phyloP scores from a whole-genome alignment of 495 filamentous ascomycete genomes.

The Lineolata rhizophorae region DNA sequence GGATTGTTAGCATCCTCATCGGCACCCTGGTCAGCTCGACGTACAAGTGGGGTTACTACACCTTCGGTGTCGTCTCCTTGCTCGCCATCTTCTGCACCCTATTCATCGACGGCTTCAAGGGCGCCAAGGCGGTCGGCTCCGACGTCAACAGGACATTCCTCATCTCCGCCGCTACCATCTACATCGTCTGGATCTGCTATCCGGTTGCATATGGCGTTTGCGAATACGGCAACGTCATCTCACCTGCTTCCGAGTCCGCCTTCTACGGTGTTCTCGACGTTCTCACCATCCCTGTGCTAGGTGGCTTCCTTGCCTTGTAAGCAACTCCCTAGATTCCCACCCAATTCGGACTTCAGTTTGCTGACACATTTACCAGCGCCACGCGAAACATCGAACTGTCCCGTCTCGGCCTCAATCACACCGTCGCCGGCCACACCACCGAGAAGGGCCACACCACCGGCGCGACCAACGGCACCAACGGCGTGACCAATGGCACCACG shows the following conservation, averaged over 20 bases:
- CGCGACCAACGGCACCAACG: neutral
- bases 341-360: too few relatives aligned
- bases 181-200: conserved; percentile 43
- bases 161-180: conserved; percentile 25
- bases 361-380: too few relatives aligned
- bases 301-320: conserved; percentile 25
- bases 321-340: too few relatives aligned
- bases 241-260: conserved; percentile 37
- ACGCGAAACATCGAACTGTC: conserved; percentile 31
- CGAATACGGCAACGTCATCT: conserved; percentile 46
- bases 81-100: conserved; percentile 35
- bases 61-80: conserved; percentile 34
- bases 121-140: conserved; percentile 28
- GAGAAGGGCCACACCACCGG: neutral
- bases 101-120: conserved; percentile 26
- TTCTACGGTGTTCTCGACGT: conserved; percentile 52
- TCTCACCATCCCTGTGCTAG: conserved; percentile 33
- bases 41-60: conserved; percentile 50
- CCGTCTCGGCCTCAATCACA: conserved; percentile 23
- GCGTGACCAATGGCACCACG: neutral
- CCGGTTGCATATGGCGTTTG: conserved; percentile 44
- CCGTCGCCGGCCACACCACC: conserved; percentile 4
- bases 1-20: conserved; percentile 39
- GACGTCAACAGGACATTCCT: conserved; percentile 29
- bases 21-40: conserved; percentile 32